Conservation (phyloP, 306 rosid species). For the Rosa lucieae region DNA sequence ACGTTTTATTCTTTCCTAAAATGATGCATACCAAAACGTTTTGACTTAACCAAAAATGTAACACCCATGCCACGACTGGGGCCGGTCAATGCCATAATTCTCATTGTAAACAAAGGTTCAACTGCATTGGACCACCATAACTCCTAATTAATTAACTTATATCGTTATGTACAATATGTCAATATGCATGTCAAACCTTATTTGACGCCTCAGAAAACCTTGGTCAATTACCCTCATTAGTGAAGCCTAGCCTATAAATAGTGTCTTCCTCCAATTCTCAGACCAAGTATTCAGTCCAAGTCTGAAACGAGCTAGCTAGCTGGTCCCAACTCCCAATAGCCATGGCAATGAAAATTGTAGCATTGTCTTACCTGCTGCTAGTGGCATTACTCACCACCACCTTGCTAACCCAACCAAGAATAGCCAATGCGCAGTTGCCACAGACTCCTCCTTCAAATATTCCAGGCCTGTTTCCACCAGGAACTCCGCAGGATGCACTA, state of each 20-base stretch:
- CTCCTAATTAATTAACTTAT: too few relatives aligned
- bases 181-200: background rate
- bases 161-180: background rate
- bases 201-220: background rate
- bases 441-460: background rate
- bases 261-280: background rate
- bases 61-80: background rate
- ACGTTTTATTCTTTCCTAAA: too few relatives aligned
- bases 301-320: background rate
- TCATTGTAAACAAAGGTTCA: background rate
- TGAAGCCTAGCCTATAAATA: background rate
- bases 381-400: background rate
- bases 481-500: background rate
- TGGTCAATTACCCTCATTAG: background rate
- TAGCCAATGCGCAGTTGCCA: background rate
- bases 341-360: background rate
- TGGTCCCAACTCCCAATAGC: background rate
- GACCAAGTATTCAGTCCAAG: background rate
- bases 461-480: slow-evolving; percentile 3
- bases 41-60: background rate
- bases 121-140: background rate
- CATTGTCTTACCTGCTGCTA: background rate
- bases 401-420: background rate
- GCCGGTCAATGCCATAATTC: background rate
- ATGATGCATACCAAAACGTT: background rate